These are phyloP conservation scores for Salix suchowensis DNA, from an alignment of 345 rosid genomes.

Conservation along the genomic window DNA sequence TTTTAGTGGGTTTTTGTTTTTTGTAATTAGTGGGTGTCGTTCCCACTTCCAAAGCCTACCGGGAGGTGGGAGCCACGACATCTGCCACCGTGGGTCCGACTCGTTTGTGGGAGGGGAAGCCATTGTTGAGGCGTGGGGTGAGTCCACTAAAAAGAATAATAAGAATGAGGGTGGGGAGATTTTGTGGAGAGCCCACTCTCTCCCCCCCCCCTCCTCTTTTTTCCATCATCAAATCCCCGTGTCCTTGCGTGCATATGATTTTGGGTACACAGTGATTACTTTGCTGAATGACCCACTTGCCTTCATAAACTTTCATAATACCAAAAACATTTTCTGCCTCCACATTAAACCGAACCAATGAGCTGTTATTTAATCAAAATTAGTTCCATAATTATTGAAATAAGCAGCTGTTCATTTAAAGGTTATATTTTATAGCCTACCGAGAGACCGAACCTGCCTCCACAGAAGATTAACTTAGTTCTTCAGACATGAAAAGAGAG, in stretches of 20 bases:
- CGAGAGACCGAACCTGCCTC: too few relatives aligned
- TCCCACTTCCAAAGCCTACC: too few relatives aligned
- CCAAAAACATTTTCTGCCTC: not conserved
- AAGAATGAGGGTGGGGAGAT: not conserved
- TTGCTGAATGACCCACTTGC: not conserved
- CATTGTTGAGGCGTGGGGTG: slow-evolving; percentile 34
- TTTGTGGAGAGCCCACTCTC: slow-evolving; percentile 31
- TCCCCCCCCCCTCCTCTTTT: not conserved
- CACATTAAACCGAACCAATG: not conserved
- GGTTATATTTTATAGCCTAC: too few relatives aligned
- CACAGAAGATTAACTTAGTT: too few relatives aligned
- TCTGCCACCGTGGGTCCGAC: not conserved
- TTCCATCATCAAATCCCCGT: slow-evolving; percentile 1
- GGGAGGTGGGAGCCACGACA: too few relatives aligned
- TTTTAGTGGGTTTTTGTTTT: too few relatives aligned
- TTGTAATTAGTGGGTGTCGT: too few relatives aligned
- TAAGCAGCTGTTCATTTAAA: too few relatives aligned
- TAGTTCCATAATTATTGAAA: too few relatives aligned
- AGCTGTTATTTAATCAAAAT: not conserved
- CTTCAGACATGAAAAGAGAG: too few relatives aligned
- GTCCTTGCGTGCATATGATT: slow-evolving; percentile 7
- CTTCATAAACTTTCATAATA: not conserved
- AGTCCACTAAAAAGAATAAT: slow-evolving; percentile 24
- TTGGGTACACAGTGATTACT: not conserved
- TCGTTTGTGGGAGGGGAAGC: not conserved